phyloP scores from a whole-genome alignment of 257 asterid genomes.

The Penstemon newberryi region DNA sequence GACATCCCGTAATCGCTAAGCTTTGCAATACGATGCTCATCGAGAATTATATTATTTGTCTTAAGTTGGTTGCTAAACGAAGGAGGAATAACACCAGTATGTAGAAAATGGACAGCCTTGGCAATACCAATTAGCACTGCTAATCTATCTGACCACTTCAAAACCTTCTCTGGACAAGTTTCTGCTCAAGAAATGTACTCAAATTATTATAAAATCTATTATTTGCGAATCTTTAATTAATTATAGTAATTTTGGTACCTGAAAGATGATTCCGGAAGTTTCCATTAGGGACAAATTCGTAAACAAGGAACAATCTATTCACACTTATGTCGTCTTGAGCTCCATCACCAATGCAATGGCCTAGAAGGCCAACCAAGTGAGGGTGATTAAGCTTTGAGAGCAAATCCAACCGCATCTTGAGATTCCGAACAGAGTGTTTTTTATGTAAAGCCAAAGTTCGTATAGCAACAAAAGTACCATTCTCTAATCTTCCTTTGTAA shows the following conservation, averaged over 20 bases:
- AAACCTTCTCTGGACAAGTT: conserved; percentile 56
- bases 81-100: conserved; percentile 85
- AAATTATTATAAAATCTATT: conserved; percentile 5
- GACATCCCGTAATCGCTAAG: conserved; percentile 96
- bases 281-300: conserved; percentile 78
- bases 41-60: conserved; percentile 75
- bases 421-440: conserved; percentile 63
- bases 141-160: conserved; percentile 89
- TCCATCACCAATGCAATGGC: conserved; percentile 79
- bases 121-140: conserved; percentile 80
- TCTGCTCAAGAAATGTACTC: conserved; percentile 47
- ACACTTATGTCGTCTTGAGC: conserved; percentile 62
- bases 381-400: conserved; percentile 91
- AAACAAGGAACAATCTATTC: conserved; percentile 72
- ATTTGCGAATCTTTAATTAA: neutral
- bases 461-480: conserved; percentile 61
- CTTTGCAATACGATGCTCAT: conserved; percentile 79
- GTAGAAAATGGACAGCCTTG: conserved; percentile 92
- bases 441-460: conserved; percentile 56
- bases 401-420: conserved; percentile 71
- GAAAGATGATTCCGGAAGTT: conserved; percentile 75
- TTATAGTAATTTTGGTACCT: conserved; percentile 43
- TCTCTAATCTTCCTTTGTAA: conserved; percentile 81
- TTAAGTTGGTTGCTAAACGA: conserved; percentile 66
- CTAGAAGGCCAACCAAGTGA: conserved; percentile 71